Conservation (phyloP, 768 basidiomycete genomes). For the Psilocybe sp. region DNA sequence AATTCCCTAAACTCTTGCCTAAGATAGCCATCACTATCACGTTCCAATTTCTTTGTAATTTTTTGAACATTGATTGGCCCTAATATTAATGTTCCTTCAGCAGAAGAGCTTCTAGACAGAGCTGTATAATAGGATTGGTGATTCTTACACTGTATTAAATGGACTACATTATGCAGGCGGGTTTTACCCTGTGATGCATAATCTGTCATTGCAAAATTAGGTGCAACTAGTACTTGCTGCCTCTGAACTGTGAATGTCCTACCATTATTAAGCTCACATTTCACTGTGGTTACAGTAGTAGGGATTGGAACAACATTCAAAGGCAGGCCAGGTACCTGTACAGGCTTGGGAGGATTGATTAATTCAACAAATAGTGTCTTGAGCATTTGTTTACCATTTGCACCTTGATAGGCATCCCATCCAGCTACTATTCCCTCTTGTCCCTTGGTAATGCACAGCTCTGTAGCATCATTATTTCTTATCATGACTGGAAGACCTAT, state of each 20-base stretch:
- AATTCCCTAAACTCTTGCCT: constrained; percentile 25
- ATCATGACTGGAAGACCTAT: constrained; percentile 32
- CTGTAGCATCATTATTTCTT: constrained; percentile 27
- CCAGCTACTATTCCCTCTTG: constrained; percentile 28
- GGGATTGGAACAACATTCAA: constrained; percentile 30
- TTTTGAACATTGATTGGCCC: constrained; percentile 17
- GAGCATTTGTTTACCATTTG: constrained; percentile 17
- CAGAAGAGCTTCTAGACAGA: constrained; percentile 24
- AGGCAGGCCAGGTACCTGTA: constrained; percentile 25
- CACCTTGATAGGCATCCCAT: constrained; percentile 21
- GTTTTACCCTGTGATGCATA: constrained; percentile 25
- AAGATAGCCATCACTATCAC: constrained; percentile 10
- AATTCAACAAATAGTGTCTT: constrained; percentile 29
- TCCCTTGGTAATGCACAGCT: constrained; percentile 31
- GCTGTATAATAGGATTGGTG: constrained; percentile 21
- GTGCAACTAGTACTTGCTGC: constrained; percentile 21
- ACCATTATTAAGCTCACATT: constrained; percentile 11
- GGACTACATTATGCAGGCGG: constrained; percentile 20
- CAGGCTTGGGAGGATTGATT: constrained; percentile 15
- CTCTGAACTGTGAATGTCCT: constrained; percentile 9
- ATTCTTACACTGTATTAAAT: constrained; percentile 16
- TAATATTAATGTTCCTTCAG: constrained; percentile 23
- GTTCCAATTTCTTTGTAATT: constrained; percentile 12
- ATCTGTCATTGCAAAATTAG: constrained; percentile 31
- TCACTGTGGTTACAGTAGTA: constrained; percentile 1